Base-by-base conservation (phyloP, 306 rosid species). In the Gastrolobium bilobum region DNA sequence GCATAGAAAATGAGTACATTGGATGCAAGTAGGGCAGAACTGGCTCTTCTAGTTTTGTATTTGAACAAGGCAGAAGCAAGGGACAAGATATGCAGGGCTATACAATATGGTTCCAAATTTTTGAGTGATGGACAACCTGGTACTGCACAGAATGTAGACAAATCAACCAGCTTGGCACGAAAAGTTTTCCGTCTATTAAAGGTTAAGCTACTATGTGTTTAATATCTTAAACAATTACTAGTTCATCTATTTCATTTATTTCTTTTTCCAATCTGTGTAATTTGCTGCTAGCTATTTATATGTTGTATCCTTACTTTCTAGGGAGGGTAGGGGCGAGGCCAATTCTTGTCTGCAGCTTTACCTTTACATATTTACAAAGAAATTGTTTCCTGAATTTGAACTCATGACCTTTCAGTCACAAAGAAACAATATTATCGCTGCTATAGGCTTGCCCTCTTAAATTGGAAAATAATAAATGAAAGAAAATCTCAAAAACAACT, bases 71-170 rank as follows among this genome's bases (percentile, higher is more conserved):
- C 99, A 68, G 99, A 96, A 86, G 73, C 98, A 71, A 93, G 99
- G 88, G 99, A 96, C 96, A 96, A 96, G 90, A 90, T 96, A 79
- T 96, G 99, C 89, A 90, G 99, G 77, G 96, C 97, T 42, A 96
- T 96, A 77, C 99, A 96, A 44, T 96, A 96, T 85, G 99, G 99
- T 64, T 96, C 99, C 57, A 96, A 96, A 68, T 96, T 90, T 86
- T 79, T 96, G 87, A 91, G 99, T 86, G 82, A 96, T 31, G 99
- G 99, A 72, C 83, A 96, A 70, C 88, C 99, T 39, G 99, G 99
- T 44, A 86, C 93, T 0, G 98, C 98, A 48, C 99, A 96, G 82
- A 93, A 81, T 79, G 96, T 96, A 43, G 99, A 96, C 85, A 93
- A 90, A 83, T 71, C 93, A 9, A 96, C 99, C 86, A 92, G 93